These are phyloP conservation scores for Globisporangium uncinulatum DNA, from an alignment of 352 stramenopile species.

Conservation along the genomic window DNA sequence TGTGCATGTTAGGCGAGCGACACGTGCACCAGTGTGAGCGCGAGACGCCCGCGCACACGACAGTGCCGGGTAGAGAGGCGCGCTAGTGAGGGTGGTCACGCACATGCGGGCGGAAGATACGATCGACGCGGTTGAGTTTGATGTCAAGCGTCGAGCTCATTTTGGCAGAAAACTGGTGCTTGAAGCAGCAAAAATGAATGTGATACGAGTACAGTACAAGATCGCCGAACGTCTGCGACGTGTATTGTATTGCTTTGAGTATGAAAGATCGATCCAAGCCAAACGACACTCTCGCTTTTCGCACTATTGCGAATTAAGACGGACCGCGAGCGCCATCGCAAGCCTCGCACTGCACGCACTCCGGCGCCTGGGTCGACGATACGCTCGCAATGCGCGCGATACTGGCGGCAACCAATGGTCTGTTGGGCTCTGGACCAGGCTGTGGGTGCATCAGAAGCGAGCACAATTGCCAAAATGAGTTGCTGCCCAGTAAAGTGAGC, in stretches of 20 bases:
- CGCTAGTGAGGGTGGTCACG: not conserved
- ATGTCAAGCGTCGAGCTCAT: constrained; percentile 81
- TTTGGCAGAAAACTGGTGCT: not conserved
- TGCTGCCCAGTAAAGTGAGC: too few relatives aligned
- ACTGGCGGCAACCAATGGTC: constrained; percentile 66
- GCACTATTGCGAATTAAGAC: too few relatives aligned
- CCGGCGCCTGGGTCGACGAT: constrained; percentile 18
- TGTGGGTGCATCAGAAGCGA: constrained; percentile 11
- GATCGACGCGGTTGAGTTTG: constrained; percentile 80
- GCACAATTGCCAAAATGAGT: too few relatives aligned
- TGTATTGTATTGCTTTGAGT: too few relatives aligned
- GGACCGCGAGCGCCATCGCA: too few relatives aligned
- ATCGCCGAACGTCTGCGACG: too few relatives aligned
- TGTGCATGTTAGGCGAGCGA: constrained; percentile 13
- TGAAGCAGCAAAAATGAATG: not conserved
- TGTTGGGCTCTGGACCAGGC: constrained; percentile 53
- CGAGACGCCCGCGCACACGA: not conserved
- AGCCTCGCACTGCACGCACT: constrained; percentile 1
- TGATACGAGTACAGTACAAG: not conserved
- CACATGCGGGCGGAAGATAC: constrained; percentile 83
- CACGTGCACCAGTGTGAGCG: not conserved
- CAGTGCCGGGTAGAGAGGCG: not conserved
- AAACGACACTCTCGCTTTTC: not conserved
- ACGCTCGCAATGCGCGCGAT: constrained; percentile 33
- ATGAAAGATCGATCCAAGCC: too few relatives aligned